Evolutionary conservation across 805 yeast genomes (phyloP), one percentile per base, ranked within the genome.

Genomic region (Starmerella etchellsii): DNA sequence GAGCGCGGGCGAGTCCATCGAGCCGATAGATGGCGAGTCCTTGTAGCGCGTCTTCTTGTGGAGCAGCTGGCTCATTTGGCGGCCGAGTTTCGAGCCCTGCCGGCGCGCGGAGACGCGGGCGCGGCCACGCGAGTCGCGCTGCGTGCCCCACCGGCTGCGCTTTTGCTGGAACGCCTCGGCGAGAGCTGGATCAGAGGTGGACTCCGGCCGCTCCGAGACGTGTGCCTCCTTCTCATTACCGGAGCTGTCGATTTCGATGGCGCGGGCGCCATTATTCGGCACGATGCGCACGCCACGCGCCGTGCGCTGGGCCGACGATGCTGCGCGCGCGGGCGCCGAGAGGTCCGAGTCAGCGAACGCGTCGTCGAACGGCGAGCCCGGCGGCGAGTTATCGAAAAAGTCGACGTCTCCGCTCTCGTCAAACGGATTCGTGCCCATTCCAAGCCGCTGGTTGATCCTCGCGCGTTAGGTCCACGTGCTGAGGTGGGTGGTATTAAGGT

Each of bases 61-160:
- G 13, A 46, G 37, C 46, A 46, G 40, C 7, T 46, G 49, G 34
- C 46, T 44, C 22, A 46, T 32, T 16, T 46, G 50, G 11, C 51
- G 41, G 11, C 51, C 50, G 8, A 46, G 41, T 9, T 26, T 39
- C 16, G 41, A 20, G 16, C 36, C 20, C 18, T 36, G 37, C 18
- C 32, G 37, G 9, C 13, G 23, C 41, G 41, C 22, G 10, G 14
- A 16, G n/a, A n/a, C n/a, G 29, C 20, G 24, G 31, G 38, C n/a
- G 20, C 11, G 10, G 24, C 19, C 3, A 34, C 41, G 8, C 43
- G 74, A 73, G 53, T 75, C 73, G 51, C 94, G 70, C 49, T 80
- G 83, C 3, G 96, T 87, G 43, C 95, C 95, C 94, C 94, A 83
- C 6, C 52, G 46, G 30, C 45, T 33, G 30, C 51, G 45, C 36